These are phyloP conservation scores for barley (Hordeum vulgare) DNA, from an alignment of 176 grass and related monocot species.

Conservation along the genomic window MorexV3_pseudomolecules_assembly NC_058519.1:476885373-476885872, in stretches of 20 bases:
- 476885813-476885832: constrained; percentile 42
- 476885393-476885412: constrained; percentile 7
- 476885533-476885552: neutral
- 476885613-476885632: neutral
- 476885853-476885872: constrained; percentile 60
- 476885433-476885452: neutral
- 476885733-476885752: constrained; percentile 95
- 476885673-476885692: constrained; percentile 77
- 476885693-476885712: constrained; percentile 63
- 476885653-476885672: constrained; percentile 85
- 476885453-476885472: neutral
- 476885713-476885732: constrained; percentile 53
- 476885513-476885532: neutral
- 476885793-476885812: constrained; percentile 76
- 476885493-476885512: neutral
- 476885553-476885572: neutral
- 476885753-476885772: constrained; percentile 69
- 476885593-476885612: neutral
- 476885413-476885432: neutral
- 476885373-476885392: neutral
- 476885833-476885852: constrained; percentile 56
- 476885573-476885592: neutral
- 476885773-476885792: constrained; percentile 64
- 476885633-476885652: neutral
- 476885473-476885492: neutral